These are phyloP conservation scores for Phytophthora europaea DNA, from an alignment of 352 stramenopile genomes.

Conservation along the genomic window DNA sequence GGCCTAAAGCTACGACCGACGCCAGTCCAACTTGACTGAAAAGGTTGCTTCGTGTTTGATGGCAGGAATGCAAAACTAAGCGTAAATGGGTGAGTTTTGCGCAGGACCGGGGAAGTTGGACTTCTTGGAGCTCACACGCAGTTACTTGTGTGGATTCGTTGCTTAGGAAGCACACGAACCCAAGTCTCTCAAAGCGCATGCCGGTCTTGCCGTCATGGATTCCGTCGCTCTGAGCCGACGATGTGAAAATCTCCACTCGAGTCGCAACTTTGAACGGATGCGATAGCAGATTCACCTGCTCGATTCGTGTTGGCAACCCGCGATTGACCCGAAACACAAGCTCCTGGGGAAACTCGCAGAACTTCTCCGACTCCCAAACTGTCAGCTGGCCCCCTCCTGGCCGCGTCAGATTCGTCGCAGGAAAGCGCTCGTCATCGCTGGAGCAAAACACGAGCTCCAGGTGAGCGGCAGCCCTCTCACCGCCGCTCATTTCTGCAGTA, in stretches of 20 bases:
- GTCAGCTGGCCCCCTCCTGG: neutral
- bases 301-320: constrained; percentile 23
- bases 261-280: constrained; percentile 57
- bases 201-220: constrained; percentile 20
- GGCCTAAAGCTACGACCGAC: constrained; percentile 34
- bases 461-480: constrained; percentile 7
- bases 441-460: constrained; percentile 49
- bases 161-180: constrained; percentile 49
- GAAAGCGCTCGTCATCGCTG: constrained; percentile 44
- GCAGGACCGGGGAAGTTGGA: constrained; percentile 33
- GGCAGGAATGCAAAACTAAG: constrained; percentile 56
- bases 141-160: constrained; percentile 33
- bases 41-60: constrained; percentile 52
- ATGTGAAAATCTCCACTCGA: constrained; percentile 61
- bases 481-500: constrained; percentile 1
- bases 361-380: constrained; percentile 62
- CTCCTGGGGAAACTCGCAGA: constrained; percentile 73
- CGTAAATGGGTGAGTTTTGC: constrained; percentile 45
- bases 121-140: constrained; percentile 63
- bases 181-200: constrained; percentile 47
- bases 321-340: constrained; percentile 59
- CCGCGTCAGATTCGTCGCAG: constrained; percentile 25
- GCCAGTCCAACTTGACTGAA: constrained; percentile 66
- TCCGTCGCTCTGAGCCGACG: neutral
- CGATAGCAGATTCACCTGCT: constrained; percentile 43